Conservation (phyloP, 1,139 yeast genomes). For the Protomyces gravidus region DNA sequence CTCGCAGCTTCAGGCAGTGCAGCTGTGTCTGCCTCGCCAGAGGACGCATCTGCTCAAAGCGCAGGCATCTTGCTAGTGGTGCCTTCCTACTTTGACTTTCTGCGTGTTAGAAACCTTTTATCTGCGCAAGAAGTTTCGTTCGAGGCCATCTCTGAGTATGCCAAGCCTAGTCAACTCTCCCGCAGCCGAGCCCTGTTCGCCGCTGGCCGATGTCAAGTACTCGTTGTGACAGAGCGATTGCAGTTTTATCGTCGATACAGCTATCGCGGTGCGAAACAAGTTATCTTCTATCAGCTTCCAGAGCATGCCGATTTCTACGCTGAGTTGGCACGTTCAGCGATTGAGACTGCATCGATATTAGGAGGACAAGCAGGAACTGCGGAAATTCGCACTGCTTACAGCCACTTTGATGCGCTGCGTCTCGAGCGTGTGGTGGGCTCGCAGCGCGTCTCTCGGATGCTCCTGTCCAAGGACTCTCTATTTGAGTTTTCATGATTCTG, state of each 20-base stretch:
- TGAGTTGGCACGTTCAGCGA: slow-evolving; percentile 59
- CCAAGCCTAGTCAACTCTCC: slow-evolving; percentile 64
- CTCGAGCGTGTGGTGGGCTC: slow-evolving; percentile 83
- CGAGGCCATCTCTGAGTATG: slow-evolving; percentile 75
- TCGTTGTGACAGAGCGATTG: slow-evolving; percentile 85
- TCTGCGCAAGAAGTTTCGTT: slow-evolving; percentile 45
- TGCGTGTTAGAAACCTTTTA: slow-evolving; percentile 70
- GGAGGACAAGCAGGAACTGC: slow-evolving; percentile 40
- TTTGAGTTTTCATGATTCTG: slow-evolving; percentile 35
- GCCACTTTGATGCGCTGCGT: slow-evolving; percentile 75
- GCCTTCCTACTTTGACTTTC: slow-evolving; percentile 82
- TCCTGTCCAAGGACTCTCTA: slow-evolving; percentile 35
- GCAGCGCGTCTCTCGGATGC: slow-evolving; percentile 50
- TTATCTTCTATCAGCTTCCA: slow-evolving; percentile 80
- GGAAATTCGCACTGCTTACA: slow-evolving; percentile 60
- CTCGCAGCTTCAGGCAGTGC: slow-evolving; percentile 37
- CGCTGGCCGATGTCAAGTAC: slow-evolving; percentile 59
- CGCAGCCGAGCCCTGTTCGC: slow-evolving; percentile 66
- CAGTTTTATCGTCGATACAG: slow-evolving; percentile 87
- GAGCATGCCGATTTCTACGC: slow-evolving; percentile 76
- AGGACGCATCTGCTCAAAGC: slow-evolving; percentile 37
- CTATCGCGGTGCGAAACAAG: slow-evolving; percentile 76
- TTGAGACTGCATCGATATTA: slow-evolving; percentile 41
- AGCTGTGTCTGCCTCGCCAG: slow-evolving; percentile 35
- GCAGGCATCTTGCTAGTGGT: slow-evolving; percentile 76